Evolutionary conservation across 1,284 basidiomycete genomes (phyloP), one percentile per base, ranked within the genome.

Genomic region (Leccinum griseonigrum): DNA sequence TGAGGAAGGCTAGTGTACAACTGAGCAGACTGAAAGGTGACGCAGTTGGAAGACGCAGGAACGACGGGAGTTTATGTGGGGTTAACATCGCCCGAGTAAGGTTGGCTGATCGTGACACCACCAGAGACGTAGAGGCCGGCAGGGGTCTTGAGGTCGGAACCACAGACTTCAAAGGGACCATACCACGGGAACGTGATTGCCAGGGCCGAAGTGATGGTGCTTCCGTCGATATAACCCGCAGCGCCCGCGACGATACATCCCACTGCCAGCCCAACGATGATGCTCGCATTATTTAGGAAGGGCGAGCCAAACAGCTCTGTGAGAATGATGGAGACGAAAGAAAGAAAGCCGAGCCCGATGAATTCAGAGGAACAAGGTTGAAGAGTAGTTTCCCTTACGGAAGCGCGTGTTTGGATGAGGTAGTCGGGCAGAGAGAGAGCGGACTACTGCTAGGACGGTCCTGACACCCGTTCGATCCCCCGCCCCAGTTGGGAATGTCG

Each of bases 261-360:
- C 2, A 93, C 85, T 3, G 81, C 81, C 36, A 92, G 76, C 1
- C 90, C 88, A n/a, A 90, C 81, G 59, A 91, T 88, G 67, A 91
- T 85, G 36, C 86, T 87, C 58, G 85, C 82, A 64, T 89, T 94
- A 76, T 91, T 90, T 71, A 95, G 78, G 77, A 94, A 94, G 0
- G 91, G 91, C 2, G 86, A 89, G 4, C 92, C 91, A 64, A 93
- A 91, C 31, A 93, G 75, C 69, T 94, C 90, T 0, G 85, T 86
- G 11, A 94, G 71, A 65, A 94, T 82, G 67, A 95, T 93, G 7
- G 85, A 84, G 56, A 88, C 71, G 75, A 95, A 95, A 0, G 87
- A 87, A 22, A 95, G 78, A 80, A 95, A 94, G 0, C 93, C 94
- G 36, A 95, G 84, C 3, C 93, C 91, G 54, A 94, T 88, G 75